A percentile compares a stretch with the other conserved stretches of the same genome.
Conservation (phyloP, 176 grass and related monocot species). For the Raddia distichophylla region DNA sequence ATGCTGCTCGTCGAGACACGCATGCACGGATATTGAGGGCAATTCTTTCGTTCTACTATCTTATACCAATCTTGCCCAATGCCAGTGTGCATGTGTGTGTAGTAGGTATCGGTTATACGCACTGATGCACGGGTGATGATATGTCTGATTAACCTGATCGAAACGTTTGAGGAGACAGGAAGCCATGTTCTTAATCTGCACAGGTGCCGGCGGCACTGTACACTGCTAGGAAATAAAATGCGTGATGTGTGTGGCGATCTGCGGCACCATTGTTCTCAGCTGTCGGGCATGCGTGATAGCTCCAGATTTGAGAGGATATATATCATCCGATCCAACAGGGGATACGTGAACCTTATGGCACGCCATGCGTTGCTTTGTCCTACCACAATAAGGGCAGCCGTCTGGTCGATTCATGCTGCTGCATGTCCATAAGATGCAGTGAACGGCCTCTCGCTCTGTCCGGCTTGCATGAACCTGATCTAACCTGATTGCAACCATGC, state of each 20-base stretch:
- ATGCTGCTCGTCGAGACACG: not conserved
- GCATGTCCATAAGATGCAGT: not conserved
- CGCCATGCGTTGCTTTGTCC: slow-evolving; percentile 31
- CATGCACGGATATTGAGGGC: not conserved
- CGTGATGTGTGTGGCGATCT: not conserved
- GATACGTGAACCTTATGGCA: slow-evolving; percentile 38
- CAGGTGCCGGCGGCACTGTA: not conserved
- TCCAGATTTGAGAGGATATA: not conserved
- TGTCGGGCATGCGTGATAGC: not conserved
- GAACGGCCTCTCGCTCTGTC: not conserved
- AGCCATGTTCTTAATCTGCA: slow-evolving; percentile 1
- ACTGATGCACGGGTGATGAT: not conserved
- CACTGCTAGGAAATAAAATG: not conserved
- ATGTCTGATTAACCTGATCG: not conserved
- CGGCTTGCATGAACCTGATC: slow-evolving; percentile 26
- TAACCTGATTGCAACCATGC: not conserved
- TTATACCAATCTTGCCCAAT: not conserved
- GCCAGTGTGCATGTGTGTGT: not conserved
- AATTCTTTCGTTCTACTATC: not conserved
- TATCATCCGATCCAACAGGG: slow-evolving; percentile 1
- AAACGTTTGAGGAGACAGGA: not conserved
- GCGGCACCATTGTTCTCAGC: not conserved
- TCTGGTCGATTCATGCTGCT: not conserved
- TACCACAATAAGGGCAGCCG: slow-evolving; percentile 26
- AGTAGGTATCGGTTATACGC: slow-evolving; percentile 11